Conservation (phyloP, 192 early-diverging fungal genomes). For the Chytriomyces confervae region DNA sequence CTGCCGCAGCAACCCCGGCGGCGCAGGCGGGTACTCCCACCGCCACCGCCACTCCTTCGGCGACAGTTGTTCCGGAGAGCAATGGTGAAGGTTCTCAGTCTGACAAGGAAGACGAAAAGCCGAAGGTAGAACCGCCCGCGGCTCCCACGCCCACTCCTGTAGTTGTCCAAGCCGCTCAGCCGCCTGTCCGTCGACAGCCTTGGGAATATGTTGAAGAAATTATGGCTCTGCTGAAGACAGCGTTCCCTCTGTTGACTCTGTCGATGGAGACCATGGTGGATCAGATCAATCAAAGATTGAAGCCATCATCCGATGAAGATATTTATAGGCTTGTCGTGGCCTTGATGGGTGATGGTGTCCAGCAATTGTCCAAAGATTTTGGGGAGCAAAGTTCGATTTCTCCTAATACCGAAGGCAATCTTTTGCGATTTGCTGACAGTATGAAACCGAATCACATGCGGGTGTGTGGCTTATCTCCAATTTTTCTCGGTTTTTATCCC, state of each 20-base stretch:
- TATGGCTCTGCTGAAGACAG: slow-evolving; percentile 92
- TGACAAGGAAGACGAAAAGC: slow-evolving; percentile 34
- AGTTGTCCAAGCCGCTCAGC: neutral
- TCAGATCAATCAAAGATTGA: slow-evolving; percentile 92
- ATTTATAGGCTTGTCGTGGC: slow-evolving; percentile 95
- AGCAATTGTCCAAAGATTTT: slow-evolving; percentile 74
- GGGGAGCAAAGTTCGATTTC: slow-evolving; percentile 69
- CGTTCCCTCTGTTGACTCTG: slow-evolving; percentile 88
- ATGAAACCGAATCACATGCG: slow-evolving; percentile 79
- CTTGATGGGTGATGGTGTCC: slow-evolving; percentile 87
- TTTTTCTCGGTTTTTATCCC: slow-evolving; percentile 7
- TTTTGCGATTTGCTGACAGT: slow-evolving; percentile 87
- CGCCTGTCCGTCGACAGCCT: slow-evolving; percentile 59
- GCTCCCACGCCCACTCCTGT: slow-evolving; percentile 8
- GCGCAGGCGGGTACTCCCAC: slow-evolving; percentile 5
- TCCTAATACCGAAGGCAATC: slow-evolving; percentile 76
- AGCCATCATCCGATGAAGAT: slow-evolving; percentile 95
- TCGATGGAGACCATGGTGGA: slow-evolving; percentile 99
- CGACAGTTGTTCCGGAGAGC: neutral
- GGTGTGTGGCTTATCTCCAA: slow-evolving; percentile 37
- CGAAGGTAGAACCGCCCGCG: neutral
- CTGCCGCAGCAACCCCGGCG: neutral
- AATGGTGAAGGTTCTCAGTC: slow-evolving; percentile 11
- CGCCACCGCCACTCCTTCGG: neutral
- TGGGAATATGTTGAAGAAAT: slow-evolving; percentile 94